A percentile compares a stretch with the other conserved stretches of the same genome.
Conservation (phyloP, 148 eudicot species). For the Dysphania ambrosioides region DNA sequence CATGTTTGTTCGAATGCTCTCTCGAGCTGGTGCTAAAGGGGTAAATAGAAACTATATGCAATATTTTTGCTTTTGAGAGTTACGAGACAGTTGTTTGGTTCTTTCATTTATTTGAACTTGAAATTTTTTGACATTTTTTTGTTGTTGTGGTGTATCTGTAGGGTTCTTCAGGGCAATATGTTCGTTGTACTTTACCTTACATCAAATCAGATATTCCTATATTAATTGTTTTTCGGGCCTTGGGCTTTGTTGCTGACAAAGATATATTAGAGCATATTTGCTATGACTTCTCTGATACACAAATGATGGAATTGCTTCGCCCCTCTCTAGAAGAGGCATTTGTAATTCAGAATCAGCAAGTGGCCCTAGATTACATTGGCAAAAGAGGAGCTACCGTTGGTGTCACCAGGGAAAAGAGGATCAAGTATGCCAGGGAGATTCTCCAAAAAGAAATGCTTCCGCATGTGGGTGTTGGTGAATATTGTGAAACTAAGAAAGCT, state of each 20-base stretch:
- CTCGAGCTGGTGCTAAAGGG: constrained; percentile 96
- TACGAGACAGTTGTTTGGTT: background rate
- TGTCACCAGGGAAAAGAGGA: constrained; percentile 86
- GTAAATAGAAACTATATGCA: constrained; percentile 38
- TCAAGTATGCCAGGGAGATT: constrained; percentile 93
- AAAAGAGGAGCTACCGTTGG: constrained; percentile 97
- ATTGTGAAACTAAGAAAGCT: constrained; percentile 97
- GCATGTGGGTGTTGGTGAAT: constrained; percentile 93
- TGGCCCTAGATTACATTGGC: constrained; percentile 93
- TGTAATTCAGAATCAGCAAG: constrained; percentile 98
- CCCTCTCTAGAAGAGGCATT: constrained; percentile 99
- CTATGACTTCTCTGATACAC: constrained; percentile 85
- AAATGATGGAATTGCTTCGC: constrained; percentile 97
- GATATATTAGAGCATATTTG: constrained; percentile 97
- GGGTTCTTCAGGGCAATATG: constrained; percentile 98
- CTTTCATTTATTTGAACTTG: background rate
- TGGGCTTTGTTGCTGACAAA: constrained; percentile 96
- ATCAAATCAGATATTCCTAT: constrained; percentile 92
- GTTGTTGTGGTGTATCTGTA: constrained; percentile 32
- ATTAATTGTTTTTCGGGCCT: constrained; percentile 85
- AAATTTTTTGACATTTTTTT: constrained; percentile 4
- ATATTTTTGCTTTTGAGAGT: background rate
- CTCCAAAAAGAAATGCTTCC: constrained; percentile 99
- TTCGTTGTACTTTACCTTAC: constrained; percentile 93
- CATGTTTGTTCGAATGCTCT: constrained; percentile 98